Conservation (phyloP, 805 yeast genomes). For the Wickerhamomyces rabaulensis region DNA sequence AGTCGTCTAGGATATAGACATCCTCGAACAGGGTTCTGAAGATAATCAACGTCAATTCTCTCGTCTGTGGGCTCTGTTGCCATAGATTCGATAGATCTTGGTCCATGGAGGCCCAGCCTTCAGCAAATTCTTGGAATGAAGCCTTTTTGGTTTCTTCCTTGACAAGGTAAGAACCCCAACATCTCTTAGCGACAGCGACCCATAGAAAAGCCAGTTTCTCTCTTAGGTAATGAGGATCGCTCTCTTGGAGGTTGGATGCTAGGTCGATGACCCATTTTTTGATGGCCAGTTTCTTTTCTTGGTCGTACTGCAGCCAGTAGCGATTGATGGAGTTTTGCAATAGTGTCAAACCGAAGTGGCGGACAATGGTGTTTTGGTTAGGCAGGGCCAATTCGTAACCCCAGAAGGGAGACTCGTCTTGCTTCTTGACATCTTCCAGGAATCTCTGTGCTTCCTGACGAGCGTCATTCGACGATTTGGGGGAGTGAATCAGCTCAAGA, state of each 20-base stretch:
- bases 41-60: conserved; percentile 75
- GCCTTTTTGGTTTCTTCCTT: conserved; percentile 25
- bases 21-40: conserved; percentile 90
- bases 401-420: conserved; percentile 86
- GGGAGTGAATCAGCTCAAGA: conserved; percentile 65
- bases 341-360: conserved; percentile 86
- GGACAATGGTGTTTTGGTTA: conserved; percentile 62
- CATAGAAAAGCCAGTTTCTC: conserved; percentile 88
- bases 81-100: conserved; percentile 67
- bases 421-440: conserved; percentile 68
- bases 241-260: conserved; percentile 47
- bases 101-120: conserved; percentile 90
- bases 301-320: conserved; percentile 49
- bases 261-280: conserved; percentile 84
- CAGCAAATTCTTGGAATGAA: conserved; percentile 44
- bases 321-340: conserved; percentile 65
- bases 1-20: conserved; percentile 84
- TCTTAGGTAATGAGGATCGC: conserved; percentile 84
- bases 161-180: conserved; percentile 78
- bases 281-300: conserved; percentile 57
- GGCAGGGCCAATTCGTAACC: conserved; percentile 78
- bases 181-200: conserved; percentile 86
- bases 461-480: conserved; percentile 53
- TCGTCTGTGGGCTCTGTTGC: conserved; percentile 54
- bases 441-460: conserved; percentile 58